These are phyloP conservation scores for Pythium pyrilobum DNA, from an alignment of 352 stramenopile species.

Conservation along the genomic window DNA sequence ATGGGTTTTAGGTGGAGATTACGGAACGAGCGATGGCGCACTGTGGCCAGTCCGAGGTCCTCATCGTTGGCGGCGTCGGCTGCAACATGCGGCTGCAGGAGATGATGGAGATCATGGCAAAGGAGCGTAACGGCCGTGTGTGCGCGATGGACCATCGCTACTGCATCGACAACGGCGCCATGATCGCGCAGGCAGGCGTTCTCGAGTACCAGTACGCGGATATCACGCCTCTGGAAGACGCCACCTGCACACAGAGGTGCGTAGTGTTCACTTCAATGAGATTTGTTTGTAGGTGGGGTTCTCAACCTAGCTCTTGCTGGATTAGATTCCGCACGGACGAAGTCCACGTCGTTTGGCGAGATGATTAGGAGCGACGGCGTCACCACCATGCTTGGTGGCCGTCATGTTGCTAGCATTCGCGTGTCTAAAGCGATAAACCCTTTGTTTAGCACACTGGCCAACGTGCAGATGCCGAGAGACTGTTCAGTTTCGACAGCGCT, in stretches of 20 bases:
- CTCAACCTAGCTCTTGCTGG: neutral
- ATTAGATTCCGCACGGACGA: constrained; percentile 97
- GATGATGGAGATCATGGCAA: constrained; percentile 99
- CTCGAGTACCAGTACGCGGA: constrained; percentile 95
- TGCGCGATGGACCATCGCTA: constrained; percentile 99
- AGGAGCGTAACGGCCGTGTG: constrained; percentile 91
- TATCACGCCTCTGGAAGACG: constrained; percentile 88
- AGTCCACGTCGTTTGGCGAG: constrained; percentile 95
- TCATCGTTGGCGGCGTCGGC: constrained; percentile 99
- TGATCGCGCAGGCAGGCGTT: constrained; percentile 99
- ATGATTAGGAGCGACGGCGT: too few relatives aligned
- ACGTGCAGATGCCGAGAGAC: too few relatives aligned
- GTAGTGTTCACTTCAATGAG: too few relatives aligned
- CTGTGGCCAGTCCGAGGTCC: constrained; percentile 92
- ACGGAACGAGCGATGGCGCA: constrained; percentile 99
- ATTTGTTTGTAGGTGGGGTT: too few relatives aligned
- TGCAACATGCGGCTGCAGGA: constrained; percentile 92
- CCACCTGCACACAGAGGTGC: constrained; percentile 92
- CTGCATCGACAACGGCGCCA: constrained; percentile 99
- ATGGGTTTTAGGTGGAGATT: constrained; percentile 90
- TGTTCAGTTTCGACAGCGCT: too few relatives aligned
- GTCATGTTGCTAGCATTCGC: too few relatives aligned
- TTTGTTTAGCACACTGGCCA: too few relatives aligned
- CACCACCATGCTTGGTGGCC: too few relatives aligned
- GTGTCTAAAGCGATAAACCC: too few relatives aligned